Percentiles rank a stretch among this genome's conserved stretches.
These are phyloP conservation scores for Aegilops speltoides DNA, from an alignment of 176 grass and related monocot genomes.

Conservation along the genomic window DNA sequence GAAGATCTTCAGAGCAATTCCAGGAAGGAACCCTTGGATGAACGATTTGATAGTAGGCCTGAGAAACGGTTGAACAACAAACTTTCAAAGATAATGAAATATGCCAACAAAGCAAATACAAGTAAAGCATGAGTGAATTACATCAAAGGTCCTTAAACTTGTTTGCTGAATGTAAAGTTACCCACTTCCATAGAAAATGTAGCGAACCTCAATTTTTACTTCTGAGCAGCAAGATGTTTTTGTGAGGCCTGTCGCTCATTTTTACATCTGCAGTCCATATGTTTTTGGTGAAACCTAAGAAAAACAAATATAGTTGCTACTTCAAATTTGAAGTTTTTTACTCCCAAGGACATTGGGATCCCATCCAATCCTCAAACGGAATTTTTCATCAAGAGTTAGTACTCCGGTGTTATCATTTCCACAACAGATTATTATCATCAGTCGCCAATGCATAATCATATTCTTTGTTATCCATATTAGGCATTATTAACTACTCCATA, in stretches of 20 bases:
- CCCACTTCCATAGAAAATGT: background rate
- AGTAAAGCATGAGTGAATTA: constrained; percentile 11
- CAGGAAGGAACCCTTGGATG: constrained; percentile 97
- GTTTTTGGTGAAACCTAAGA: background rate
- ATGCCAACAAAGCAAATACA: constrained; percentile 11
- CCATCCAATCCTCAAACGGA: background rate
- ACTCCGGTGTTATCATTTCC: background rate
- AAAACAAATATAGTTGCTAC: background rate
- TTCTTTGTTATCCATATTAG: background rate
- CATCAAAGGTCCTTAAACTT: constrained; percentile 1
- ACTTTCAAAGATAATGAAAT: constrained; percentile 31
- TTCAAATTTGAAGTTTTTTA: background rate
- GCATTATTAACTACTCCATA: background rate
- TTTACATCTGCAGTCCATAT: constrained; percentile 3
- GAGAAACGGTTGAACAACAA: constrained; percentile 15
- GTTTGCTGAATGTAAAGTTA: background rate
- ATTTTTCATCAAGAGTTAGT: background rate
- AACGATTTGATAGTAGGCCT: constrained; percentile 76
- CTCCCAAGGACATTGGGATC: background rate
- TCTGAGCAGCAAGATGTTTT: background rate
- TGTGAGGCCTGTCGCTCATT: background rate
- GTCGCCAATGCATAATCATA: background rate
- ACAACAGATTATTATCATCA: background rate
- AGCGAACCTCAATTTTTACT: constrained; percentile 1
- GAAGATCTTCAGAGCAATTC: constrained; percentile 97